A percentile compares a stretch with the other conserved stretches of the same genome.
phyloP scores from a whole-genome alignment of 441 rosid genomes.

The Metrosideros polymorpha region DNA sequence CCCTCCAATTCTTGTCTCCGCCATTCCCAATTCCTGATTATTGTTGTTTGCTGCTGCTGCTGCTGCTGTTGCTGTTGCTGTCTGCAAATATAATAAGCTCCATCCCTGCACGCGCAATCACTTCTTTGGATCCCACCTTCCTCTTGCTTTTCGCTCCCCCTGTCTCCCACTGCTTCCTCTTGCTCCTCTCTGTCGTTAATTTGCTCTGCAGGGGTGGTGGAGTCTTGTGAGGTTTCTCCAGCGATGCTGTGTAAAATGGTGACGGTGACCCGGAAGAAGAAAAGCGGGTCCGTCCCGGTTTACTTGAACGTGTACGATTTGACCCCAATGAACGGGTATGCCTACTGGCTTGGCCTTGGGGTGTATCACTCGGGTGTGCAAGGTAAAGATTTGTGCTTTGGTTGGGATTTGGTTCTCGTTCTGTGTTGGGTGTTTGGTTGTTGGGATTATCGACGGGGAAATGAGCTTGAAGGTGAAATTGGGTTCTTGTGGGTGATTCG shows the following conservation, averaged over 20 bases:
- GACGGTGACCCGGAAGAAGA: slow-evolving; percentile 45
- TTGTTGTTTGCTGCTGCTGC: too few relatives aligned
- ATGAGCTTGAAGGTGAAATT: not conserved
- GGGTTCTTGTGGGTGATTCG: not conserved
- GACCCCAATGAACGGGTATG: slow-evolving; percentile 82
- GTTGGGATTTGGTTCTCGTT: not conserved
- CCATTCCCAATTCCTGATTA: not conserved
- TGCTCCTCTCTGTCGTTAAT: not conserved
- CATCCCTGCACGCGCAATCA: not conserved
- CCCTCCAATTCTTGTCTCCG: not conserved
- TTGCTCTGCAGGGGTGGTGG: not conserved
- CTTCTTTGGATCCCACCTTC: not conserved
- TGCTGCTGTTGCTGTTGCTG: not conserved
- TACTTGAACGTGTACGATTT: slow-evolving; percentile 86
- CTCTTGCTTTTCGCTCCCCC: not conserved
- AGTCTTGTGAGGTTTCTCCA: not conserved
- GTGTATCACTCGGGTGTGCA: slow-evolving; percentile 94
- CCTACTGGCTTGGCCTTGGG: slow-evolving; percentile 96
- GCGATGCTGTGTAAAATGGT: slow-evolving; percentile 52
- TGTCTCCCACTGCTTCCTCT: not conserved
- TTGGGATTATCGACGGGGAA: not conserved
- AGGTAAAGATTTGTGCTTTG: slow-evolving; percentile 24
- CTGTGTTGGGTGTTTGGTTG: not conserved
- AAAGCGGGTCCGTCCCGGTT: slow-evolving; percentile 62
- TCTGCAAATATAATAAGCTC: not conserved